Conservation (phyloP, 1,284 basidiomycete species). For the Anthracocystis setariae region DNA sequence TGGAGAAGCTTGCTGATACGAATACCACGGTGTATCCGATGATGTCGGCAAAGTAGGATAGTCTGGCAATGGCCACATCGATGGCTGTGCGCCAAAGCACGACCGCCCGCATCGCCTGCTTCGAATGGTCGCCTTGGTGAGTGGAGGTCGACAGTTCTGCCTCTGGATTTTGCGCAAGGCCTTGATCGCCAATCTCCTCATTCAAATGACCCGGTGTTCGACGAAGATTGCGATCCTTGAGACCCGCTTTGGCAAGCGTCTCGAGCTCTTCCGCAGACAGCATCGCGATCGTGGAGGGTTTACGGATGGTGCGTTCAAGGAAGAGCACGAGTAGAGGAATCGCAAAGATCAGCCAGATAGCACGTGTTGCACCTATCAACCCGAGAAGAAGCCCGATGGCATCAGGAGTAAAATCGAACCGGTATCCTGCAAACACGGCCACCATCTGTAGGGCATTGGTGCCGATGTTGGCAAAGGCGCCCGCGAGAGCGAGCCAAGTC, state of each 20-base stretch:
- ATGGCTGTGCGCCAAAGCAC: conserved; percentile 36
- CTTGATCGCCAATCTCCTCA: conserved; percentile 9
- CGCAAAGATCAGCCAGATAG: conserved; percentile 39
- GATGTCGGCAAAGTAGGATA: conserved; percentile 42
- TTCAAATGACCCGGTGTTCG: conserved; percentile 1
- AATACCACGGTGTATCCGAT: conserved; percentile 43
- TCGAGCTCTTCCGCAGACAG: conserved; percentile 30
- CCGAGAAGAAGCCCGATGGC: conserved; percentile 37
- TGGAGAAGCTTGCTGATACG: conserved; percentile 35
- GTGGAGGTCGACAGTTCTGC: background rate
- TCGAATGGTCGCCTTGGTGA: background rate
- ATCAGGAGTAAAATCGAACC: conserved; percentile 47
- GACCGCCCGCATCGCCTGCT: conserved; percentile 16
- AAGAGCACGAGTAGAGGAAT: conserved; percentile 36
- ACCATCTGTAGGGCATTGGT: conserved; percentile 37
- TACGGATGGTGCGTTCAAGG: conserved; percentile 33
- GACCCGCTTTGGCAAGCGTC: conserved; percentile 27
- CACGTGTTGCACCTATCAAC: conserved; percentile 36
- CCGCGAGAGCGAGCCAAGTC: conserved; percentile 36
- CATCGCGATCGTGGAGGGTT: conserved; percentile 19
- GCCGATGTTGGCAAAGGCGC: conserved; percentile 40
- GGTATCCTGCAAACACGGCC: conserved; percentile 43
- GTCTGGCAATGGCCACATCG: conserved; percentile 31
- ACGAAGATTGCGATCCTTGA: conserved; percentile 34
- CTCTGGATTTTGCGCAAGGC: conserved; percentile 1